These are phyloP conservation scores for Sanghuangporus baumii DNA, from an alignment of 1,284 basidiomycete species.

Conservation along the genomic window DNA sequence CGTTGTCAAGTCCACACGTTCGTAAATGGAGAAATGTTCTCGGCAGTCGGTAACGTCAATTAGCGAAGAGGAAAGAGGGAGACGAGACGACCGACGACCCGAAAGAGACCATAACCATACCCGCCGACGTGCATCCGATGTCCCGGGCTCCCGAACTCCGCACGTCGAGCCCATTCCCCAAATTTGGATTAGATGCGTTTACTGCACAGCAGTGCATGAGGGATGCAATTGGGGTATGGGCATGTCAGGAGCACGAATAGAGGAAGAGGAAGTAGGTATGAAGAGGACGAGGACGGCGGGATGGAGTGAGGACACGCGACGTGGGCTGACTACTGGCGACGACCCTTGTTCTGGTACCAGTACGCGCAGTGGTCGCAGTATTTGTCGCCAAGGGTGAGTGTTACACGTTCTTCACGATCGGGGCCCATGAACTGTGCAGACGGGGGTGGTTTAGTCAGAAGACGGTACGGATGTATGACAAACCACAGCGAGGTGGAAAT, in stretches of 20 bases:
- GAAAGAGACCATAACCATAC: background rate
- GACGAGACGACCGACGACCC: background rate
- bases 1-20: background rate
- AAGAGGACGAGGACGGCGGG: background rate
- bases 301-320: background rate
- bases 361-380: constrained; percentile 62
- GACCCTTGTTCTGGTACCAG: constrained; percentile 46
- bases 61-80: background rate
- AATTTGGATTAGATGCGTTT: too few species aligned
- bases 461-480: too few species aligned
- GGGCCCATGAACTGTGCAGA: constrained; percentile 58
- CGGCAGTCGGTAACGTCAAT: background rate
- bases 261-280: background rate
- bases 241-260: background rate
- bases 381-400: constrained; percentile 37
- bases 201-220: background rate
- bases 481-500: constrained; percentile 9
- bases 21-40: background rate
- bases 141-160: background rate
- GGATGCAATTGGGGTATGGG: too few species aligned
- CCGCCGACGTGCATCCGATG: background rate
- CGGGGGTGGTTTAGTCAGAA: background rate
- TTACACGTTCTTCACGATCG: constrained; percentile 56
- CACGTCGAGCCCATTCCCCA: background rate
- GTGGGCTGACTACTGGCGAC: constrained; percentile 20